A percentile compares a stretch with the other conserved stretches of the same genome.
phyloP scores from a whole-genome alignment of 257 asterid genomes.

The Solanum dulcamara region DNA sequence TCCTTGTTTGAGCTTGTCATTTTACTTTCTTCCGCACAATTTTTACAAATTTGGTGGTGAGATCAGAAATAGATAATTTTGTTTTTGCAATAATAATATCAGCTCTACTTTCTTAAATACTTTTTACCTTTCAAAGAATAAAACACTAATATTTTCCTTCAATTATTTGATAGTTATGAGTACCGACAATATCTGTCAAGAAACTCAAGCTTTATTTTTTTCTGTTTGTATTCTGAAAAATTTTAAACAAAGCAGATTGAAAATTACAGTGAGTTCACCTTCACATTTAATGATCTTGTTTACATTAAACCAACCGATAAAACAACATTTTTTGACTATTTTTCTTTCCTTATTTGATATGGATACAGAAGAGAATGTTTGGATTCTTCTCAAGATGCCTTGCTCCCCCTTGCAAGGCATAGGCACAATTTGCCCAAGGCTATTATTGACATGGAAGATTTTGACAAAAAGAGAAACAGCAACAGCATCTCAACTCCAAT shows the following conservation, averaged over 20 bases:
- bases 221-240: not conserved
- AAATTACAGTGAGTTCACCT: not conserved
- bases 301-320: not conserved
- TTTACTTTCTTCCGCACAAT: not conserved
- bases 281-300: not conserved
- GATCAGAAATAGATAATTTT: not conserved
- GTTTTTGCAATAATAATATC: not conserved
- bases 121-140: not conserved
- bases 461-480: not conserved
- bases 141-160: not conserved
- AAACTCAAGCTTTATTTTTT: not conserved
- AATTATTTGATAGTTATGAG: not conserved
- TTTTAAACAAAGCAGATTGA: not conserved
- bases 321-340: not conserved
- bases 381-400: conserved; percentile 88
- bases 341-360: not conserved
- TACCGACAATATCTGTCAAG: not conserved
- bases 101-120: not conserved
- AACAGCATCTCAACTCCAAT: not conserved
- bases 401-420: conserved; percentile 67
- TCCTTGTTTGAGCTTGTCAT: not conserved
- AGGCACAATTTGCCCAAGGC: not conserved
- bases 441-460: not conserved
- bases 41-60: not conserved
- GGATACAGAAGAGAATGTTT: conserved; percentile 62